These are phyloP conservation scores for Trichoderma parareesei DNA, from an alignment of 495 filamentous ascomycete species.

Conservation along the genomic window DNA sequence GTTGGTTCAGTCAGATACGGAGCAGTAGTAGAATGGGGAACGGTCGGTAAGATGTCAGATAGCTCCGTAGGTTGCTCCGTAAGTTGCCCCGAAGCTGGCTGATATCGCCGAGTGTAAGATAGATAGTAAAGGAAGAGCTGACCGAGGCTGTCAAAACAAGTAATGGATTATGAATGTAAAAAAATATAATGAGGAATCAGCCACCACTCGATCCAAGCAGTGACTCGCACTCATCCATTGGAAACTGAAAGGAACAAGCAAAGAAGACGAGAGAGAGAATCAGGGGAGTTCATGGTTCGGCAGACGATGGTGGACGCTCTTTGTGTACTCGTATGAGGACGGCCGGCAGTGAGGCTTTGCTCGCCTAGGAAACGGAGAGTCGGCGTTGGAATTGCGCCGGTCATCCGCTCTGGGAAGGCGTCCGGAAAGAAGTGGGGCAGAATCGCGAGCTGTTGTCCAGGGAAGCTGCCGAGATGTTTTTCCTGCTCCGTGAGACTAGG, in stretches of 20 bases:
- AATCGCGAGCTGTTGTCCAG: no score
- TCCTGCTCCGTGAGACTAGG: neutral
- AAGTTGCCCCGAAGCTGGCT: no score
- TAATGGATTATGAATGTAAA: neutral
- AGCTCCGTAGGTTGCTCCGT: no score
- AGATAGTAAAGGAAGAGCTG: no score
- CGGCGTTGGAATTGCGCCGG: constrained; percentile 4
- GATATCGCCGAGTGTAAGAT: no score
- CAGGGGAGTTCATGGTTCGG: neutral
- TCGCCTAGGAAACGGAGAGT: neutral
- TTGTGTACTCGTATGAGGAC: neutral
- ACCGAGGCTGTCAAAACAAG: no score
- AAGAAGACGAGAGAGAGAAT: no score
- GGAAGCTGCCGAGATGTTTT: neutral
- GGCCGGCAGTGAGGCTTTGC: neutral
- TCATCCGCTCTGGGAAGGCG: neutral
- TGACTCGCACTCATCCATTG: no score
- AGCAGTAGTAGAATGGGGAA: no score
- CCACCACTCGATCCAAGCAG: neutral
- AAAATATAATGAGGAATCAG: neutral
- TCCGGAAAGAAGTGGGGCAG: neutral
- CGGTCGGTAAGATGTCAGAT: no score
- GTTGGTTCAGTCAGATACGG: no score
- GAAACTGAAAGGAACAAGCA: neutral
- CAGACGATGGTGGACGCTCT: neutral